Evolutionary conservation across 2,329 filamentous ascomycete species (phyloP), one percentile per base, ranked within the genome.

Genomic region (Sporothrix luriei): DNA sequence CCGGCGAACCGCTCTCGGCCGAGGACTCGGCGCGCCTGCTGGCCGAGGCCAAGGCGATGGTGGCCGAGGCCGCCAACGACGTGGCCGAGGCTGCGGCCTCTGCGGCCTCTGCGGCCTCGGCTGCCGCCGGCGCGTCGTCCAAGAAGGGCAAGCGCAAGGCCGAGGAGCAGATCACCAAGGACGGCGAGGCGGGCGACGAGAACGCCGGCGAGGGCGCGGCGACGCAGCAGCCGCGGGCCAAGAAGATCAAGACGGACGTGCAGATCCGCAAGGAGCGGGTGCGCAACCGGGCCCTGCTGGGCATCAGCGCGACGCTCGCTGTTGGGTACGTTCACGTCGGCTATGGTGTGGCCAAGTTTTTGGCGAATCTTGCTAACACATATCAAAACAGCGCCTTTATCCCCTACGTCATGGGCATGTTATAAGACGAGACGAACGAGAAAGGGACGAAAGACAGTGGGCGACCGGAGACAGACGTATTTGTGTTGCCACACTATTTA

Each of bases 251-350:
- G 84, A 91, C 93, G 1, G 91, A 95, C 78, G 87, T 91, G 57
- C 90, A 95, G 79, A 79, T 96, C 74, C 90, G 90, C 79, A 94
- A 93, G 81, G 91, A 96, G 81, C 91, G 89, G 76, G 92, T 97
- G 74, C 90, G 92, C 81, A 92, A 90, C 79, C 88, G 93, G 77
- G 93, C 95, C 61, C 83, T 97, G 72, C 85, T 97, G 73, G 94
- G 95, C 70, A 87, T 98, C 68, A 92, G 90, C 72, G 93, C 93
- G 70, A 95, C 92, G 61, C 85, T 97, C 78, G 92, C 92, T 70
- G 86, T 97, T 79, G 94, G 94, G 95, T 98, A 87, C 83, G 93
- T 90, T 40, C 4, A 4, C 6, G 4, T 29, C 43, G 4, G 11
- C 46, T 19, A 19, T 13, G 19, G 21, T 13, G n/a, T 55, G 19